Conservation (phyloP, 495 filamentous ascomycete genomes). For the Lepidopterella palustris region DNA sequence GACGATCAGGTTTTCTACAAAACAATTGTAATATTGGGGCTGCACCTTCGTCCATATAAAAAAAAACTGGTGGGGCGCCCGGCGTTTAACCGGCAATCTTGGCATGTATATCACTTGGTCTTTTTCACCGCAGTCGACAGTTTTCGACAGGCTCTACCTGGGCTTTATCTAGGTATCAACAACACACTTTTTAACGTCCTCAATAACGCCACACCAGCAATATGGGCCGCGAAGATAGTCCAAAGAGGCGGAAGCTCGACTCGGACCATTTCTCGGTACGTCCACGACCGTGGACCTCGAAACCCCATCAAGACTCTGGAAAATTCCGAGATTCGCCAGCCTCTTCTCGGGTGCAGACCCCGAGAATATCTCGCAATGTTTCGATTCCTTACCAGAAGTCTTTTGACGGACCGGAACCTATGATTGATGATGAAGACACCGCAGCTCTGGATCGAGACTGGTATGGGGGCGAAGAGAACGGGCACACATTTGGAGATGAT, state of each 20-base stretch:
- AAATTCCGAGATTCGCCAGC: slow-evolving; percentile 30
- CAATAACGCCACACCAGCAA: too few species aligned
- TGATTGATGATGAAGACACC: slow-evolving; percentile 49
- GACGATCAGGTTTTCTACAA: too few species aligned
- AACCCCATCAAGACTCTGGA: slow-evolving; percentile 9
- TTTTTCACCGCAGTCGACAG: too few species aligned
- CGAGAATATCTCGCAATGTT: slow-evolving; percentile 6
- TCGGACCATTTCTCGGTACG: slow-evolving; percentile 49
- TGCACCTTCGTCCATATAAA: too few species aligned
- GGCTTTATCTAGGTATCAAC: too few species aligned
- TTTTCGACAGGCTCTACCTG: too few species aligned
- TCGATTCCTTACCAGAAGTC: slow-evolving; percentile 24
- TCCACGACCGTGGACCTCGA: slow-evolving; percentile 43
- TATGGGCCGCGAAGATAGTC: slow-evolving; percentile 41
- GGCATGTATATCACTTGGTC: too few species aligned
- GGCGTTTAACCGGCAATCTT: too few species aligned
- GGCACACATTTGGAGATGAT: slow-evolving; percentile 74
- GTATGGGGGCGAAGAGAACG: slow-evolving; percentile 74
- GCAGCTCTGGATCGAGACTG: slow-evolving; percentile 80
- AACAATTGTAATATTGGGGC: too few species aligned
- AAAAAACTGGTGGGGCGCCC: too few species aligned
- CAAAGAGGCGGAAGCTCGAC: slow-evolving; percentile 58
- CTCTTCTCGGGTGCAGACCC: slow-evolving; percentile 19
- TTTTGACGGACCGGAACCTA: slow-evolving; percentile 34
- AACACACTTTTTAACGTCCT: too few species aligned